Percentiles rank a stretch among this genome's conserved stretches.
These are phyloP conservation scores for Gracilaria gracilis DNA, from an alignment of 23 red algal genomes.

Conservation along the genomic window DNA sequence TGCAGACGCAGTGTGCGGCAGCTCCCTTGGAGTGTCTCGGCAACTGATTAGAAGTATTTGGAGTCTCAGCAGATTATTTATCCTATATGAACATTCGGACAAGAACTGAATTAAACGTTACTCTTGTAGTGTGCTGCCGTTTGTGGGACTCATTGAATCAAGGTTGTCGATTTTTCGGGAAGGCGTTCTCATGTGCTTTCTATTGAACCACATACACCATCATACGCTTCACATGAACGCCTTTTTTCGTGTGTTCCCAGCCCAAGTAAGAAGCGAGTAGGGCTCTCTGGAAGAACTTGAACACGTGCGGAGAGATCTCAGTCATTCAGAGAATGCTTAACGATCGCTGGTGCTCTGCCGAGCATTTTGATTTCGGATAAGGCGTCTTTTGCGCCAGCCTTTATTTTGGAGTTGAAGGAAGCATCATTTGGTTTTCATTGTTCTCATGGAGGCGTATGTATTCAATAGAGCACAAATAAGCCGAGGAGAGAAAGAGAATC, in stretches of 20 bases:
- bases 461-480: conserved; percentile 13
- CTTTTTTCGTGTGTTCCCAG: conserved; percentile 11
- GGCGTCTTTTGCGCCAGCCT: conserved; percentile 13
- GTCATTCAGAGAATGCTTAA: conserved; percentile 10
- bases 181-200: conserved; percentile 32
- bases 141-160: conserved; percentile 33
- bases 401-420: conserved; percentile 29
- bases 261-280: conserved; percentile 14
- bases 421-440: conserved; percentile 58
- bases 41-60: not conserved
- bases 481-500: not conserved
- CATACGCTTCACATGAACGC: not conserved
- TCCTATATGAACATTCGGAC: conserved; percentile 45
- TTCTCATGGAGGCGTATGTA: conserved; percentile 47
- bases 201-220: conserved; percentile 47
- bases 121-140: conserved; percentile 47
- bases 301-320: conserved; percentile 48
- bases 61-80: conserved; percentile 45
- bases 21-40: not conserved
- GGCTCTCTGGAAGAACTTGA: conserved; percentile 5
- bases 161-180: conserved; percentile 66
- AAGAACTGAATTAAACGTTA: not conserved
- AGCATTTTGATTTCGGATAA: conserved; percentile 42
- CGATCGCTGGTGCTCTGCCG: conserved; percentile 17
- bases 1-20: not conserved